A percentile compares a stretch with the other conserved stretches of the same genome.
Conservation (phyloP, 2,329 filamentous ascomycete species). For the Mollisia scopiformis region DNA sequence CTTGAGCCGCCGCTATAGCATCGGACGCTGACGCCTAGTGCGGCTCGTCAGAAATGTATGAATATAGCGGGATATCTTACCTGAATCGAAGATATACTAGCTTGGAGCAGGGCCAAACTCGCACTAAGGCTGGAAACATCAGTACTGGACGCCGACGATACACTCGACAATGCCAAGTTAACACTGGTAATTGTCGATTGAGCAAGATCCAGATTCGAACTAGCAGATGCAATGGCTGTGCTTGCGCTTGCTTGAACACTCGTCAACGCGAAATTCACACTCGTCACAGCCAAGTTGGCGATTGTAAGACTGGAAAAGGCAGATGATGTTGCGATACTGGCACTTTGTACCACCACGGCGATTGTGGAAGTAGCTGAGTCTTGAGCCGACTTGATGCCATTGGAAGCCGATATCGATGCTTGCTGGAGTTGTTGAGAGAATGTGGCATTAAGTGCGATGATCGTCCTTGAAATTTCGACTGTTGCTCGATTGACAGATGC, state of each 20-base stretch:
- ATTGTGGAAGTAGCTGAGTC: constrained; percentile 16
- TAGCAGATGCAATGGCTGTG: no score
- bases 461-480: constrained; percentile 24
- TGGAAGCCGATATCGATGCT: constrained; percentile 18
- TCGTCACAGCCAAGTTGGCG: constrained; percentile 15
- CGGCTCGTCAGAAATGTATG: constrained; percentile 1
- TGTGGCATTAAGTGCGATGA: constrained; percentile 25
- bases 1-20: constrained; percentile 19
- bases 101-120: constrained; percentile 15
- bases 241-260: constrained; percentile 12
- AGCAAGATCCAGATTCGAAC: background rate
- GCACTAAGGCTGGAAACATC: constrained; percentile 23
- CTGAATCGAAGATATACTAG: constrained; percentile 15
- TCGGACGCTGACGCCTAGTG: constrained; percentile 17
- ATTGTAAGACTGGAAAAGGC: constrained; percentile 18
- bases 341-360: constrained; percentile 8
- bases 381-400: constrained; percentile 20
- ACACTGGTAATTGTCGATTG: background rate
- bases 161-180: constrained; percentile 8
- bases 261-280: constrained; percentile 14
- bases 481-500: constrained; percentile 27
- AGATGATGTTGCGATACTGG: constrained; percentile 18
- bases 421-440: constrained; percentile 24
- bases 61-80: constrained; percentile 2
- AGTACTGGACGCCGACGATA: constrained; percentile 17